Conservation (phyloP, 805 yeast species). For the Blastobotrys mokoenaii region DNA sequence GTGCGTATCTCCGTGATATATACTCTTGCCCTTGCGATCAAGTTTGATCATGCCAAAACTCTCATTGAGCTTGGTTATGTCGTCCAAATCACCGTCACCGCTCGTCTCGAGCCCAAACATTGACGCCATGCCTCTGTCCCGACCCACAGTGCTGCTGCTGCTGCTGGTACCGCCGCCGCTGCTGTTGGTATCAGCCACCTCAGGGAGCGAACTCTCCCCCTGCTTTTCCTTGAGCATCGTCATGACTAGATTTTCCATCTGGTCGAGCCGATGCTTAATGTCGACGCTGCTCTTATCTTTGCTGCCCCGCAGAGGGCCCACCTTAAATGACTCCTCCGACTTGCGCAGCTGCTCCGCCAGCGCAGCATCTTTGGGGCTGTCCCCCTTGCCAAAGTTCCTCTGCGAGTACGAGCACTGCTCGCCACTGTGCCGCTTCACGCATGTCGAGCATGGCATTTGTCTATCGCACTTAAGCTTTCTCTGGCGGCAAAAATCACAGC, state of each 20-base stretch:
- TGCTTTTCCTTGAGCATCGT: slow-evolving; percentile 14
- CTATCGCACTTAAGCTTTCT: slow-evolving; percentile 29
- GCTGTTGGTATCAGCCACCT: not conserved
- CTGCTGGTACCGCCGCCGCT: not conserved
- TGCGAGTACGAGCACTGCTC: slow-evolving; percentile 13
- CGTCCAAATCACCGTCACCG: slow-evolving; percentile 7
- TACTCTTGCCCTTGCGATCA: slow-evolving; percentile 25
- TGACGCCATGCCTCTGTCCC: not conserved
- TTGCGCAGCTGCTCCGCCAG: not conserved
- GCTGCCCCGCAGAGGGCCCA: not conserved
- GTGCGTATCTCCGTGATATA: slow-evolving; percentile 30
- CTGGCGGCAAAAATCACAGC: slow-evolving; percentile 27
- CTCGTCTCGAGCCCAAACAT: not conserved
- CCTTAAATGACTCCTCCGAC: too few species aligned
- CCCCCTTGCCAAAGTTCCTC: not conserved
- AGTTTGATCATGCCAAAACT: slow-evolving; percentile 29
- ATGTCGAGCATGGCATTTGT: slow-evolving; percentile 27
- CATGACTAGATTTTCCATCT: slow-evolving; percentile 23
- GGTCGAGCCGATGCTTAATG: slow-evolving; percentile 22
- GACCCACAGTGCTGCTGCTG: not conserved
- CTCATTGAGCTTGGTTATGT: slow-evolving; percentile 17
- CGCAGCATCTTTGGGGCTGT: not conserved
- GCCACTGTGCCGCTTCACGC: slow-evolving; percentile 20
- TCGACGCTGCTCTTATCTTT: slow-evolving; percentile 10
- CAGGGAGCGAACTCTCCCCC: too few species aligned